phyloP scores from a whole-genome alignment of 495 filamentous ascomycete genomes.

The Tuber melanosporum region DNA sequence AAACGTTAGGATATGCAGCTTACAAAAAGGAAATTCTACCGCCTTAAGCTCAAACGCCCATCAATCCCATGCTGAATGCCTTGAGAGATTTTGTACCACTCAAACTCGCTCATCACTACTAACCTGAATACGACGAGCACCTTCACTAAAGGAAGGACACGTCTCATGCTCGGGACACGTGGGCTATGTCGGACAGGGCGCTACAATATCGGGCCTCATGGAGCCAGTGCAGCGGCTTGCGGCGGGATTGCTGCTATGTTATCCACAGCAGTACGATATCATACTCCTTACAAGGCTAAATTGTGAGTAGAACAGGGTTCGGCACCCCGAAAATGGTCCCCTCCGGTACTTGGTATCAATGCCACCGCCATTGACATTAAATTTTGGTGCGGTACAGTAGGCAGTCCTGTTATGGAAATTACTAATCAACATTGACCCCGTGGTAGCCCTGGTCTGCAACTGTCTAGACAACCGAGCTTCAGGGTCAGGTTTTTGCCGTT shows the following conservation, averaged over 20 bases:
- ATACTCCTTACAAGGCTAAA: neutral
- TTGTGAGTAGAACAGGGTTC: neutral
- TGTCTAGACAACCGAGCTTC: neutral
- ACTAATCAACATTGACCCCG: neutral
- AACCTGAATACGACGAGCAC: neutral
- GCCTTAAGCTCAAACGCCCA: neutral
- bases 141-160: neutral
- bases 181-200: neutral
- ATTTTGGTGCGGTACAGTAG: neutral
- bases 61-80: neutral
- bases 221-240: neutral
- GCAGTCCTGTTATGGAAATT: neutral
- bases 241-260: neutral
- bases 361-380: neutral
- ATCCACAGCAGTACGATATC: neutral
- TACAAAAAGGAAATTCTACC: neutral
- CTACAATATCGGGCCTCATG: neutral
- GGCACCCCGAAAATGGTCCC: neutral
- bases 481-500: neutral
- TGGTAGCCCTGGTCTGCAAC: neutral
- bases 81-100: conserved; percentile 2
- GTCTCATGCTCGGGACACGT: neutral
- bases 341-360: neutral
- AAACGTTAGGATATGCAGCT: neutral
- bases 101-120: neutral